Evolutionary conservation across 805 yeast species (phyloP), one percentile per base, ranked within the genome.

Genomic region (Ogataea polymorpha): DNA sequence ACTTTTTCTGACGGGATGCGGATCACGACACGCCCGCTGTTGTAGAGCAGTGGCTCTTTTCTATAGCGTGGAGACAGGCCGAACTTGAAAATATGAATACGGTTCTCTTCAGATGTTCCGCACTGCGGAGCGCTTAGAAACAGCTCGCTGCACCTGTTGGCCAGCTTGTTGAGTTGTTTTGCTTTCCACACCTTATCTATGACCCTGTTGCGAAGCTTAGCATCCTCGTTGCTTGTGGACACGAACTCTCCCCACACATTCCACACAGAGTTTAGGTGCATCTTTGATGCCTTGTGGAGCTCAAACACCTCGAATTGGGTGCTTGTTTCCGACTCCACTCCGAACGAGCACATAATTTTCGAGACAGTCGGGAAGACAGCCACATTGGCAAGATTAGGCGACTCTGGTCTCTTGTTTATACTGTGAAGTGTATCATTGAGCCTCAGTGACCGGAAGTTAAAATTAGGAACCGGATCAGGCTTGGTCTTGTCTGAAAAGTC

Each of bases 281-380:
- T 35, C 2, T 39, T 21, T 13, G 39, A 33, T 12, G 49, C 45
- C 28, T 31, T 39, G 12, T 38, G 38, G 5, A 35, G 28, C 26
- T 45, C 51, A 44, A 51, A 46, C 6, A 47, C 47, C 32, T 51
- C 55, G 30, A 46, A 48, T 29, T 51, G 55, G 2, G 55, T 51
- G 34, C 51, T 49, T n/a, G 43, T 37, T 23, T 43, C 32, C 8
- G 53, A 49, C 13, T 32, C 38, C 9, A 40, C 36, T 3, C 29
- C 37, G n/a, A 41, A 44, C 6, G 38, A 24, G 8, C 26, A 23
- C 12, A 45, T 25, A 3, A 51, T 41, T 29, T 43, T 46, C 13
- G 43, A 42, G 17, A 37, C 41, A 5, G 51, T 42, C 2, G 55
- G 55, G 28, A 41, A 29, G 5, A 46, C 43, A 4, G 49, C 37